These are phyloP conservation scores for Lotus japonicus DNA, from an alignment of 306 rosid genomes.

Conservation along the genomic window DNA sequence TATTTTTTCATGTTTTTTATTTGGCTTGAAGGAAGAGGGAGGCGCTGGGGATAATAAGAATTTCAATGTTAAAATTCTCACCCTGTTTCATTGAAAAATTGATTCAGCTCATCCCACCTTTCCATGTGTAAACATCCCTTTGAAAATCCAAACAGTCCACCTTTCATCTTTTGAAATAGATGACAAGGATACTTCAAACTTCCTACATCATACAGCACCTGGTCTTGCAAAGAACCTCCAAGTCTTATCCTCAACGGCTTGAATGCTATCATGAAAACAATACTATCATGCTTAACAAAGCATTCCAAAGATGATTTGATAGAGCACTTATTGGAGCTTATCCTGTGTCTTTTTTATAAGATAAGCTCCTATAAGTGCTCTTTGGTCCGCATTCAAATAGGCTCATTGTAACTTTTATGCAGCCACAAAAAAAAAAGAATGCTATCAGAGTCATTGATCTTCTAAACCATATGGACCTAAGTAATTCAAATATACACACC, in stretches of 20 bases:
- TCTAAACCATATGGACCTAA: neutral
- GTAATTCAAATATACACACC: conserved; percentile 40
- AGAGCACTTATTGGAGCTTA: too few relatives aligned
- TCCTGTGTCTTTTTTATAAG: too few relatives aligned
- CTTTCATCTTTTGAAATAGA: conserved; percentile 61
- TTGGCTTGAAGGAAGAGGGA: neutral
- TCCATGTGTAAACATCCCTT: conserved; percentile 88
- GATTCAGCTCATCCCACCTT: conserved; percentile 95
- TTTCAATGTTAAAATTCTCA: conserved; percentile 37
- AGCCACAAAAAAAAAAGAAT: neutral
- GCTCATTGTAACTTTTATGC: neutral
- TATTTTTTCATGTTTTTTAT: neutral
- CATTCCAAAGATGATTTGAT: neutral
- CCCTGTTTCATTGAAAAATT: conserved; percentile 78
- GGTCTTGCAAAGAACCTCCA: conserved; percentile 97
- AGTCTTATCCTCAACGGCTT: conserved; percentile 83
- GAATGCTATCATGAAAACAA: conserved; percentile 56
- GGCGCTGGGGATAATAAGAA: conserved; percentile 7
- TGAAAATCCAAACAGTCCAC: conserved; percentile 82
- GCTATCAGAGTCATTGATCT: neutral
- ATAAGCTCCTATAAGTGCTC: too few relatives aligned
- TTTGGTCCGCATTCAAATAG: too few relatives aligned
- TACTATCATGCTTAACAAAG: conserved; percentile 9
- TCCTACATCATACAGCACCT: conserved; percentile 69
- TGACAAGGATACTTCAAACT: conserved; percentile 60